Evolutionary conservation across 1,284 basidiomycete species (phyloP), one percentile per base, ranked within the genome.

Genomic region (Phlebopus sp.): DNA sequence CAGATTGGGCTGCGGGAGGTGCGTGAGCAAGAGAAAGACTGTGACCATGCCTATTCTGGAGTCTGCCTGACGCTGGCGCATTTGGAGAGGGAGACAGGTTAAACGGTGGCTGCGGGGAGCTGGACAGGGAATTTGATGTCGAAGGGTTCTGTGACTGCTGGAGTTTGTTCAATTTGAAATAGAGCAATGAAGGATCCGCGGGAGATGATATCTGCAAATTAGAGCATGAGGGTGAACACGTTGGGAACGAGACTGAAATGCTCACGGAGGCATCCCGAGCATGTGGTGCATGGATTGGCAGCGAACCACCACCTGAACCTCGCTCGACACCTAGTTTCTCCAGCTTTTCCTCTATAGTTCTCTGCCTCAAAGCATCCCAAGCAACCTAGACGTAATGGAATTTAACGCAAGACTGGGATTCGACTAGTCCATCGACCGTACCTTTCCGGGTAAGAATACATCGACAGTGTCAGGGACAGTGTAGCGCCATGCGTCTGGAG

Each of bases 381-480:
- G 83, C 78, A 51, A 69, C 61, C 89, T 90, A 40, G 29, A 27
- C 46, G 29, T 30, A 50, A 34, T 42, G 49, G 50, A 14, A 21
- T 44, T 56, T 46, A 59, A 45, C 44, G 37, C 46, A 46, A 48
- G 39, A 42, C 29, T 23, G 36, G 21, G 30, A 40, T 48, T 45
- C 9, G 25, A 35, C 37, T 49, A 29, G 49, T 34, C 51, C 46
- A 49, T 25, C 37, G 18, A 23, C 49, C 27, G 45, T 47, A 89
- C 88, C 79, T 84, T 86, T 50, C 84, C 84, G n/a, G 88, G 88
- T 30, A 91, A 70, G 62, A 88, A 90, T 21, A 91, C 87, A 56
- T 89, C 87, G 37, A 91, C 73, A 1, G 79, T 79, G 51, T 73
- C 64, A 2, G 87, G 88, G 31, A 88, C 67, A 44, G 71, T 62